Base-by-base conservation (phyloP, 2,329 filamentous ascomycete species). In the Calonectria hongkongensis region DNA sequence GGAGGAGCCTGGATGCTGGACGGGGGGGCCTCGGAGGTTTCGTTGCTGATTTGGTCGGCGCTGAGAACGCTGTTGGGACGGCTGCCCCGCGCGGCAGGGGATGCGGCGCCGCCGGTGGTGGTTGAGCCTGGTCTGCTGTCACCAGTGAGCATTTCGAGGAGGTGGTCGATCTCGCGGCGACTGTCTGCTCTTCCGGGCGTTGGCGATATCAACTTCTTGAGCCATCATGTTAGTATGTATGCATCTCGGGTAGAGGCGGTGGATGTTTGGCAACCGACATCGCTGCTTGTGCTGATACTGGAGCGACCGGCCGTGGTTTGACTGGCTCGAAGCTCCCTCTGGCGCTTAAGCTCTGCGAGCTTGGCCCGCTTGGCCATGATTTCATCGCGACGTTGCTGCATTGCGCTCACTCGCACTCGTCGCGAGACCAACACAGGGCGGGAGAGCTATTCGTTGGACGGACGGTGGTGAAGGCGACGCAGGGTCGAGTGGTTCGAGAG, bases 301-400 rank as follows among this genome's bases (percentile, higher is more conserved):
- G 92, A 90, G 78, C 95, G 91, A 78, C 88, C 92, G 74, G 90
- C 90, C 72, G 89, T 91, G 79, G 94, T 92, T 83, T 97, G 94
- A 82, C 90, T 94, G 76, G 94, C 91, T 72, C 96, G 91, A 79
- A 96, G 87, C 84, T 97, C 95, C 79, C 97, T 92, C 86, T 98
- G 95, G 74, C 94, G 92, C 87, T 98, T 98, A 77, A 99, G 90
- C 89, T 98, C 97, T 63, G 95, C 96, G 80, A 99, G 95, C 89
- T 97, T 98, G 75, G 96, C 96, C 88, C 95, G 96, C 88, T 99
- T 99, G 79, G 95, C 96, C 80, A 97, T 88, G 79, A 99, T 98
- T 88, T 99, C 97, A 88, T 98, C 95, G 88, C 95, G 94, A 80
- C 96, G 94, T 89, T 96, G 93, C 86, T 93, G 92, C 89, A 93